Evolutionary conservation across 768 basidiomycete species (phyloP), one percentile per base, ranked within the genome.

Genomic region (Lanmaoa rubissima): DNA sequence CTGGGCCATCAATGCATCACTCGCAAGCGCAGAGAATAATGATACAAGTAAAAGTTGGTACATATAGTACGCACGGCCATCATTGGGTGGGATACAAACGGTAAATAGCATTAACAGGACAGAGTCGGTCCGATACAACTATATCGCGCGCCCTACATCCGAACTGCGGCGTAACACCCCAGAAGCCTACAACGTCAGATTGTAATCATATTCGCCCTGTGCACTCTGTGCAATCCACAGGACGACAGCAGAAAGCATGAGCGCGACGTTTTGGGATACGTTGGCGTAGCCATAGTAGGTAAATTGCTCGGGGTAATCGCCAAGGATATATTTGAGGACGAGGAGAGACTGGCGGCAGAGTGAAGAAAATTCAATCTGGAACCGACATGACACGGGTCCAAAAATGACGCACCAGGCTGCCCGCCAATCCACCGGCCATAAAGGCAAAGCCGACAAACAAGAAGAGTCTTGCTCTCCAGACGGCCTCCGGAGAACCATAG

Each of bases 351-450:
- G 69, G 2, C 0, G 13, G 26, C 32, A 21, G 12, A 26, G 45
- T 35, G n/a, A 46, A 21, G 9, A 26, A 39, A 9, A 12, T 6
- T 61, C 17, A 52, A 58, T 19, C 19, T 19, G 40, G 21, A 26
- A 21, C 24, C 3, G n/a, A 31, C 1, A 17, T 6, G n/a, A 44
- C 26, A 4, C 28, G 19, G 36, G 48, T 48, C 28, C 2, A 31
- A 31, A 21, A 7, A 28, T 0, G 35, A 84, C 94, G 65, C 67
- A 98, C 95, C 69, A 97, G 84, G 67, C 94, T 95, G 48, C 96
- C 97, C n/a, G 96, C 97, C 44, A 98, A 70, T 0, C 97, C 97
- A 9, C 97, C 96, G 2, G 97, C 97, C 94, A 99, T 94, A 45
- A 98, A 71, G 1, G 96, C 94, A 66, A 99, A 97, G 1, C 96